Evolutionary conservation across 805 yeast genomes (phyloP), one percentile per base, ranked within the genome.

Genomic region (Kodamaea laetipori): DNA sequence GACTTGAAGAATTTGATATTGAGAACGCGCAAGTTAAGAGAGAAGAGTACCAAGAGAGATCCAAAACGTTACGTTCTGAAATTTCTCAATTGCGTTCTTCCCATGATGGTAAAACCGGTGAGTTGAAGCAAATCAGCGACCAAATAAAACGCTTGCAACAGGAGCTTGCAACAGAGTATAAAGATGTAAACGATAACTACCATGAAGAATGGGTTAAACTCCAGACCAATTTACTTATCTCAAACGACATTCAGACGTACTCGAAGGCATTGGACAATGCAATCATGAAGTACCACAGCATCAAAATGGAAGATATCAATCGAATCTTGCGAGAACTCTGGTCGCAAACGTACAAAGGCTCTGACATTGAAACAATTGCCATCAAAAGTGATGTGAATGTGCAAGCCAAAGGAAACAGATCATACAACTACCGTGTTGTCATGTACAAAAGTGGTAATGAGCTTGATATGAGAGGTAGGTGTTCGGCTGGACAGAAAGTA

Each of bases 401-500:
- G 11, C 74, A 67, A 46, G 65, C 68, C 2, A 71, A 68, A 41
- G 78, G 73, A 3, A 78, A 79, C 32, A 69, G 95, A 45, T 79
- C 94, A 1, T 92, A 90, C 61, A 90, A 92, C 59, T 92, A 92
- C 58, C 73, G 97, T 28, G 97, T 94, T 13, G 96, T 90, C 16
- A 94, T 94, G 99, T 82, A 82, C 46, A 94, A 94, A 60, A 88
- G 86, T 56, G 92, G 86, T 46, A 86, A 83, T 1, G 98, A 94
- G 61, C 69, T 94, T 37, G 99, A 94, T 59, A 94, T 94, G 99
- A 77, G 99, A 49, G 99, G 99, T 0, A 70, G 99, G 45, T 94
- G 99, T 61, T 88, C 97, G 1, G 98, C 99, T 0, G 99, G 99
- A 0, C 99, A 94, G 63, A 88, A 90, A 56, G 97, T 94, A 4